Conservation (phyloP, 306 rosid genomes). For the Castanea sativa region DNA sequence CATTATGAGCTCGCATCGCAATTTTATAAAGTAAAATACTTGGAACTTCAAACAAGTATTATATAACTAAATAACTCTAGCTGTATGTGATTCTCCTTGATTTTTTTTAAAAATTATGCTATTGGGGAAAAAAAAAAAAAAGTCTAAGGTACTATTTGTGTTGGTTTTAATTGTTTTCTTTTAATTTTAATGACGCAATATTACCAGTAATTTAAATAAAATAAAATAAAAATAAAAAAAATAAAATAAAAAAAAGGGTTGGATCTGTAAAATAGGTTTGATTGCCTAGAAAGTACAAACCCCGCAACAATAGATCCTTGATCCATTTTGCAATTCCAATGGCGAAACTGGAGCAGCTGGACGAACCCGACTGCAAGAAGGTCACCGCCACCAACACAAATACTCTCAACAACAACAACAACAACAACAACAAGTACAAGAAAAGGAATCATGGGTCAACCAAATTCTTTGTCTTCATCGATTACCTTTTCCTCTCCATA, state of each 20-base stretch:
- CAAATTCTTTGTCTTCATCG: conserved; percentile 62
- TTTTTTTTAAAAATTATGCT: no score
- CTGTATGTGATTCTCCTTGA: no score
- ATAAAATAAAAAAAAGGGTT: neutral
- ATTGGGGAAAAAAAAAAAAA: no score
- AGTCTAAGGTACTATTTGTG: no score
- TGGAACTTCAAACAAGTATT: no score
- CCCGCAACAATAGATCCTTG: neutral
- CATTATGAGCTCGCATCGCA: no score
- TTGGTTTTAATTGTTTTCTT: no score
- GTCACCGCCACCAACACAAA: neutral
- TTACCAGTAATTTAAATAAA: neutral
- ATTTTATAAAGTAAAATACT: no score
- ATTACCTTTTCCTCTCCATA: conserved; percentile 62
- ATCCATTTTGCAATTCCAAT: conserved; percentile 30
- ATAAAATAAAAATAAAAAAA: no score
- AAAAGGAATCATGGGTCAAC: conserved; percentile 63
- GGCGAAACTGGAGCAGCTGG: conserved; percentile 54
- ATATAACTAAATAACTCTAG: no score
- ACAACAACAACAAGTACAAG: conserved; percentile 15
- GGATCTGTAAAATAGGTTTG: neutral
- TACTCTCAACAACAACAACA: neutral
- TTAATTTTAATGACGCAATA: neutral
- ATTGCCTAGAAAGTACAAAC: no score
- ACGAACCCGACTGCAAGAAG: conserved; percentile 23